A percentile compares a stretch with the other conserved stretches of the same genome.
These are phyloP conservation scores for Ceratocystis colombiana DNA, from an alignment of 2,329 filamentous ascomycete genomes.

Conservation along the genomic window DNA sequence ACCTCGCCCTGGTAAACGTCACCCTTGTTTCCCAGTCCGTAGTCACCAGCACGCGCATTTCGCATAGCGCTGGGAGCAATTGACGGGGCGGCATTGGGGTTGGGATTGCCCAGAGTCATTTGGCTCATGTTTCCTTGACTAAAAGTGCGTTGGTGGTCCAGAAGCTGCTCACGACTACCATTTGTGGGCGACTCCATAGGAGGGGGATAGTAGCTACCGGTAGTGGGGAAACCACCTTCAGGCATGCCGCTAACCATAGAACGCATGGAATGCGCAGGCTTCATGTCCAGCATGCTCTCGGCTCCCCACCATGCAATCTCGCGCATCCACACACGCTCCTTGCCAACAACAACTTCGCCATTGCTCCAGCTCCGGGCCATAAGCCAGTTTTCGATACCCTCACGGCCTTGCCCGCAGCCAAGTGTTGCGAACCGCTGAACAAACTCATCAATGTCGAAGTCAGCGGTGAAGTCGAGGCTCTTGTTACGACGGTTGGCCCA, in stretches of 20 bases:
- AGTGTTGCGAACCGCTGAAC: conserved; percentile 68
- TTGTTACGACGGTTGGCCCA: conserved; percentile 93
- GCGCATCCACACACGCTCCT: conserved; percentile 89
- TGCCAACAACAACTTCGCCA: conserved; percentile 83
- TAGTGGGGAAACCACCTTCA: conserved; percentile 62
- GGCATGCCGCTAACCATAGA: conserved; percentile 27
- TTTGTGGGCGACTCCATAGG: conserved; percentile 52
- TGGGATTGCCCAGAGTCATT: conserved; percentile 38
- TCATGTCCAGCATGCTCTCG: conserved; percentile 88
- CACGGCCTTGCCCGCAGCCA: conserved; percentile 79
- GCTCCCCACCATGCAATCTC: conserved; percentile 96
- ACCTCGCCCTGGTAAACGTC: conserved; percentile 64
- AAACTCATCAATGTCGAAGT: conserved; percentile 93
- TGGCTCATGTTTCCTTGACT: conserved; percentile 49
- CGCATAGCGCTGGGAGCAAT: conserved; percentile 49
- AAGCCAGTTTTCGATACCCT: conserved; percentile 89
- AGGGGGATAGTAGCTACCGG: conserved; percentile 60
- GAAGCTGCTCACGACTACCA: conserved; percentile 62
- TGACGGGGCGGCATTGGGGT: conserved; percentile 41
- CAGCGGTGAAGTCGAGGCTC: conserved; percentile 86
- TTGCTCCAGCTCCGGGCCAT: conserved; percentile 97
- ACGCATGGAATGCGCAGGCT: conserved; percentile 46
- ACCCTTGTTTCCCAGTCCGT: conserved; percentile 78
- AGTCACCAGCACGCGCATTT: conserved; percentile 60
- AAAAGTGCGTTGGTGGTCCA: conserved; percentile 46